Base-by-base conservation (phyloP, 352 stramenopile genomes). In the Phytopythium mirpurense region DNA sequence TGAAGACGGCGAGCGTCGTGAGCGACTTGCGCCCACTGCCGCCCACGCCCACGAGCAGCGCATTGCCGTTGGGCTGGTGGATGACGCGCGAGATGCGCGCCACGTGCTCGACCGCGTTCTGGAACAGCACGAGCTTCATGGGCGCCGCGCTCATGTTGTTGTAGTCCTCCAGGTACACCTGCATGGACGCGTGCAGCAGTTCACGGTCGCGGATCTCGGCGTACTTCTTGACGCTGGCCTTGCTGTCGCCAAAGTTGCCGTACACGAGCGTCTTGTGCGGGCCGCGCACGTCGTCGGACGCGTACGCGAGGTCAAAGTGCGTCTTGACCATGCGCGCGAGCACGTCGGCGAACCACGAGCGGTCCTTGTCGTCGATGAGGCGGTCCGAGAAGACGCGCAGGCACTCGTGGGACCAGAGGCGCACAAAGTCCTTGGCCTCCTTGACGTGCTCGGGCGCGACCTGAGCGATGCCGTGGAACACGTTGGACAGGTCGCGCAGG, bases 61-160 rank as follows among this genome's bases (percentile, higher is more conserved):
- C 91, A 54, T 98, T 98, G 8, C 94, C 94, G 54, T 95, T 82
- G 18, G 94, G 91, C 53, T 98, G 92, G 44, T 95, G 81, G 51
- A 98, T 92, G 38, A 98, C 83, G 9, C 93, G 82, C 8, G 78
- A 93, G 63, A 98, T 97, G 16, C 94, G 85, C 11, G 88, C 81
- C 8, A 98, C 76, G 65, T 98, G 94, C 65, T 98, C 90, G 29
- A 98, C 93, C 7, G 94, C 94, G 54, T 97, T 97, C 60, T 96
- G 82, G 59, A 98, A 98, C 9, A 98, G 70, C 49, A 98, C 94
- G 19, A 98, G 72, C 9, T 80, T 81, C 94, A 98, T 98, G 1
- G 88, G 90, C 32, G 93, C 91, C 2, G 88, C 83, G 52, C 82
- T 96, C 72, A 96, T 97, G 59, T 96, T 95, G 72, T 98, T 98